Conservation (phyloP, 176 grass and related monocot genomes). For the Bonia amplexicaulis region DNA sequence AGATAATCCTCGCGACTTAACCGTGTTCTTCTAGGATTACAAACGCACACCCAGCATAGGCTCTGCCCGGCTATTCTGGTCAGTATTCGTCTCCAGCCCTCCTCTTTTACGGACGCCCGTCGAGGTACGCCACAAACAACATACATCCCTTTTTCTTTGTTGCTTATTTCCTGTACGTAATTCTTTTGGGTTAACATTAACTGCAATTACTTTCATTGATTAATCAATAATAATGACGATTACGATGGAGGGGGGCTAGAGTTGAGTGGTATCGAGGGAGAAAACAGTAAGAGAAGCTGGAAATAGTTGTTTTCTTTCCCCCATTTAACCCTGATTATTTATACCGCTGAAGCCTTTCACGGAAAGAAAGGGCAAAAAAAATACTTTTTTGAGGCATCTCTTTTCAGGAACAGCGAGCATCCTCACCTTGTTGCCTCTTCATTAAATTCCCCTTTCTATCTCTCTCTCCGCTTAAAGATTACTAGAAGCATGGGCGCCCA, state of each 20-base stretch:
- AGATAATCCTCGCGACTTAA: background rate
- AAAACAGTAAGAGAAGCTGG: background rate
- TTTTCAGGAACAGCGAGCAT: background rate
- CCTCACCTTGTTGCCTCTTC: background rate
- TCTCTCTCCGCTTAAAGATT: background rate
- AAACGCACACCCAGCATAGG: background rate
- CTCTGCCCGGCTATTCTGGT: background rate
- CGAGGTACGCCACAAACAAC: background rate
- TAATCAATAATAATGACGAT: background rate
- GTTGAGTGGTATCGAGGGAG: background rate
- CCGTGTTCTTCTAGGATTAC: background rate
- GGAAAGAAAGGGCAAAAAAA: background rate
- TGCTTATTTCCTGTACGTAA: background rate
- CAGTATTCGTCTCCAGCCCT: background rate
- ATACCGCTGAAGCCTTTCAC: background rate
- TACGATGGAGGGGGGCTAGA: background rate
- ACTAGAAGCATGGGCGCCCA: too few relatives aligned
- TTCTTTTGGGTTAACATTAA: background rate
- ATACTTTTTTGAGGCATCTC: background rate
- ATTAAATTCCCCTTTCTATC: background rate
- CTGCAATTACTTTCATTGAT: background rate
- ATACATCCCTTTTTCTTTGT: background rate
- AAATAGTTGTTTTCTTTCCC: background rate
- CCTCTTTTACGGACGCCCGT: constrained; percentile 6
- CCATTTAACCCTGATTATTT: constrained; percentile 6